Evolutionary conservation across 306 rosid genomes (phyloP), one percentile per base, ranked within the genome.

Genomic region (Fagus sylvatica): DNA sequence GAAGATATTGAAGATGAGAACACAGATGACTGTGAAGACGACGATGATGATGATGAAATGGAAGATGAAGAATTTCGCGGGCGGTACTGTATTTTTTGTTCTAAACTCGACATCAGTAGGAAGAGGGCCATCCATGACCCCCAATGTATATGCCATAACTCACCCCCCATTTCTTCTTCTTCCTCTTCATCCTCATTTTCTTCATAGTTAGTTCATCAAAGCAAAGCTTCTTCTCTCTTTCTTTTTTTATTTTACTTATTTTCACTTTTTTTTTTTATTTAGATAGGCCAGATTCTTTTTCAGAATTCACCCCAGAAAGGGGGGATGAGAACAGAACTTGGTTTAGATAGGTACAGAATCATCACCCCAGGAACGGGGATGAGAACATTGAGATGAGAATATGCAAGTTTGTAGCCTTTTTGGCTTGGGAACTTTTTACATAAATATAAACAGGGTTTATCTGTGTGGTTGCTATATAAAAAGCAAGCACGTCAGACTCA

Each of bases 121-220:
- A 46, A 46, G 51, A 46, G 51, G 51, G 51, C 11, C 51, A 46
- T 46, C 15, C 51, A 46, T 46, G 51, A 4, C 15, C 51, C 51
- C 11, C 51, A 46, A 46, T 46, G 51, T 46, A 46, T 13, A 46
- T 2, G 51, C 51, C 15, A 46, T 10, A 10, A 46, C 15, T 46
- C 4, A 43, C 13, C 51, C 51, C 4, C 0, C 11, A 10, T 46
- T 46, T 46, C 4, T 46, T 12, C 51, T 46, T 46, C 51, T 10
- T 46, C 51, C 51, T 46, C 51, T 55, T 83, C 90, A 53, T n/a
- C n/a, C n/a, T n/a, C n/a, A n/a, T n/a, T n/a, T 81, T 89, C 85
- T 69, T 10, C 15, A 10, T 2, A 46, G 51, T 46, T 13, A 46
- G 12, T 8, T 46, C 51, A 46, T 46, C 51, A 8, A 8, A 46